A percentile compares a stretch with the other conserved stretches of the same genome.
Conservation (phyloP, 768 basidiomycete species). For the Crepidotus variabilis region DNA sequence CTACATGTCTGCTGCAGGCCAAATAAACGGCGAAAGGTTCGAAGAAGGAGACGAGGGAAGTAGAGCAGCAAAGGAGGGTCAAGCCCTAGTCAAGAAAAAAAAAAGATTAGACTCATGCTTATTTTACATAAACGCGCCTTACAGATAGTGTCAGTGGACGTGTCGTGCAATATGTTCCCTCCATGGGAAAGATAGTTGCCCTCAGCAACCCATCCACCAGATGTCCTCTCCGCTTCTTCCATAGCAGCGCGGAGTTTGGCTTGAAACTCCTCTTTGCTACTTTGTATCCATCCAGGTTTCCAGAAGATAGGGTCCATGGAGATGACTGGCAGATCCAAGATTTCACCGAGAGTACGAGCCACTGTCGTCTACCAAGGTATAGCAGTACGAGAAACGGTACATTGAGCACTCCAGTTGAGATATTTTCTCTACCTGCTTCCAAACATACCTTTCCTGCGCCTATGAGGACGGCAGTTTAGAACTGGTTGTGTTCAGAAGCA, state of each 20-base stretch:
- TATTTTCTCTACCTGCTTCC: not conserved
- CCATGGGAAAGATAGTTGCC: slow-evolving; percentile 33
- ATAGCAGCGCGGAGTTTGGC: slow-evolving; percentile 22
- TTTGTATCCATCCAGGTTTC: slow-evolving; percentile 41
- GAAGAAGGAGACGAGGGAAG: slow-evolving; percentile 49
- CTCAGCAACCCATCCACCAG: slow-evolving; percentile 48
- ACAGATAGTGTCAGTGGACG: slow-evolving; percentile 51
- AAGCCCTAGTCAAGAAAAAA: slow-evolving; percentile 42
- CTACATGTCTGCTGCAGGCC: slow-evolving; percentile 32
- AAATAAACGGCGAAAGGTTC: slow-evolving; percentile 44
- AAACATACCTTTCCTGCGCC: slow-evolving; percentile 4
- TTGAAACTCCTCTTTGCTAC: slow-evolving; percentile 22
- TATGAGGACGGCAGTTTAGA: not conserved
- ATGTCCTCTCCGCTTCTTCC: slow-evolving; percentile 8
- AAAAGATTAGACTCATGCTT: not conserved
- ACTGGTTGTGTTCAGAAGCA: not conserved
- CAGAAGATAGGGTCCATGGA: slow-evolving; percentile 42
- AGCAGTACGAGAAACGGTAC: too few relatives aligned
- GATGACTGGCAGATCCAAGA: slow-evolving; percentile 39
- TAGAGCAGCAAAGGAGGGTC: slow-evolving; percentile 58
- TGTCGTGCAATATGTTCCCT: slow-evolving; percentile 27
- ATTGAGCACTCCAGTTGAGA: not conserved
- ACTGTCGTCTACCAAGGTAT: slow-evolving; percentile 39
- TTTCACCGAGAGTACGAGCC: slow-evolving; percentile 32
- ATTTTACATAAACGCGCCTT: slow-evolving; percentile 10